Conservation (phyloP, 2,329 filamentous ascomycete genomes). For the Pseudocercospora pini-densiflorae region DNA sequence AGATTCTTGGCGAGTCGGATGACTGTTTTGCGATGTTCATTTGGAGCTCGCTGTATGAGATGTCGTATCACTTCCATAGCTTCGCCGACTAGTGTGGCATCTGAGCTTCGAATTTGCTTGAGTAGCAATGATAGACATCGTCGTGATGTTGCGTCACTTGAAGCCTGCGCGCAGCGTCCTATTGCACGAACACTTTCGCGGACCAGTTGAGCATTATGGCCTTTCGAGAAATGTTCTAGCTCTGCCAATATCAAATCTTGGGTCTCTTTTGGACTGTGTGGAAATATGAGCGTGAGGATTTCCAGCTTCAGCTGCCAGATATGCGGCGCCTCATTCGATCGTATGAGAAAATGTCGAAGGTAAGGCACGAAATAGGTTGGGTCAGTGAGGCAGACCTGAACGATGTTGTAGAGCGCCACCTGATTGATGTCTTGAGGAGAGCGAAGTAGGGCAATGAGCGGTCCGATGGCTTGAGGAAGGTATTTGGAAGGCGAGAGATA, state of each 20-base stretch:
- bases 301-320: conserved; percentile 95
- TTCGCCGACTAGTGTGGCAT: conserved; percentile 87
- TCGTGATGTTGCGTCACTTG: conserved; percentile 69
- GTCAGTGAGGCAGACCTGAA: conserved; percentile 80
- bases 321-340: conserved; percentile 74
- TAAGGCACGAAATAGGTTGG: conserved; percentile 86
- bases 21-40: conserved; percentile 81
- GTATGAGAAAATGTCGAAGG: conserved; percentile 85
- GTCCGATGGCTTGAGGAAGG: conserved; percentile 75
- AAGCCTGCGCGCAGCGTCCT: conserved; percentile 82
- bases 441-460: conserved; percentile 82
- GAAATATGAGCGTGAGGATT: conserved; percentile 87
- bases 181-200: conserved; percentile 91
- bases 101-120: conserved; percentile 83
- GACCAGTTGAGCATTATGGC: conserved; percentile 74
- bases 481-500: conserved; percentile 82
- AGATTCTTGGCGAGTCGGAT: conserved; percentile 88
- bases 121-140: conserved; percentile 83
- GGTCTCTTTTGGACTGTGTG: conserved; percentile 72
- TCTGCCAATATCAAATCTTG: conserved; percentile 91
- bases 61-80: conserved; percentile 94
- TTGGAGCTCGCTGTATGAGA: conserved; percentile 88
- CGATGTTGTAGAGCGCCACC: conserved; percentile 90
- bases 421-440: conserved; percentile 86
- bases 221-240: conserved; percentile 87